Evolutionary conservation across 441 rosid genomes (phyloP).

Genomic region (Eutrema salsugineum): DNA sequence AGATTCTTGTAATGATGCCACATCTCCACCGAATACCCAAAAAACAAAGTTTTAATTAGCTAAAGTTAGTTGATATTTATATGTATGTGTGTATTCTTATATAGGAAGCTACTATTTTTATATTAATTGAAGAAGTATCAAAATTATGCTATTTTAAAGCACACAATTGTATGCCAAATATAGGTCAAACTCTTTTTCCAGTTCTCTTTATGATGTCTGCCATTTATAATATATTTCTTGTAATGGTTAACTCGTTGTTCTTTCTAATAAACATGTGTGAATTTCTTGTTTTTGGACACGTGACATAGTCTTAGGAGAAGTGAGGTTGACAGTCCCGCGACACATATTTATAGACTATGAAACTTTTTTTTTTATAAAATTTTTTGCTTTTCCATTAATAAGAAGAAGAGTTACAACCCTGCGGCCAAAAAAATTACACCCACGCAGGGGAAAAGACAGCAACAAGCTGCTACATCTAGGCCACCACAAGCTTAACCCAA

Average conservation of each 20-base stretch:
- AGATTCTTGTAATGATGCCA: conserved; percentile 27
- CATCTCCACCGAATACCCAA: conserved; percentile 30
- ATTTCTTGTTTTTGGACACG: neutral
- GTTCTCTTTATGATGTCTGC: neutral
- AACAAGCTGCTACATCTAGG: no score
- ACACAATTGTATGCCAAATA: conserved; percentile 35
- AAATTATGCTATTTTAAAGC: conserved; percentile 27
- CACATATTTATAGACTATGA: neutral
- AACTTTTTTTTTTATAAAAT: no score
- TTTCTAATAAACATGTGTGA: conserved; percentile 11
- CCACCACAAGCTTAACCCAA: no score
- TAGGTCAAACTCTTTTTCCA: conserved; percentile 25
- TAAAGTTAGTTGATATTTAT: neutral
- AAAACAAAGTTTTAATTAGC: neutral
- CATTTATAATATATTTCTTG: neutral
- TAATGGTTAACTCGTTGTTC: neutral
- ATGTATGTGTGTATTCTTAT: neutral
- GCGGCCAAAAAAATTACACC: no score
- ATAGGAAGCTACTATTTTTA: conserved; percentile 20
- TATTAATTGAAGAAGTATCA: conserved; percentile 7
- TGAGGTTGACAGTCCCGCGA: no score
- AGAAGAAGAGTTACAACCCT: no score
- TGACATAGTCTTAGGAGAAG: conserved; percentile 1
- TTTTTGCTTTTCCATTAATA: no score
- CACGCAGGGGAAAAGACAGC: no score